Conservation (phyloP, 805 yeast species). For the Candida berthetii region DNA sequence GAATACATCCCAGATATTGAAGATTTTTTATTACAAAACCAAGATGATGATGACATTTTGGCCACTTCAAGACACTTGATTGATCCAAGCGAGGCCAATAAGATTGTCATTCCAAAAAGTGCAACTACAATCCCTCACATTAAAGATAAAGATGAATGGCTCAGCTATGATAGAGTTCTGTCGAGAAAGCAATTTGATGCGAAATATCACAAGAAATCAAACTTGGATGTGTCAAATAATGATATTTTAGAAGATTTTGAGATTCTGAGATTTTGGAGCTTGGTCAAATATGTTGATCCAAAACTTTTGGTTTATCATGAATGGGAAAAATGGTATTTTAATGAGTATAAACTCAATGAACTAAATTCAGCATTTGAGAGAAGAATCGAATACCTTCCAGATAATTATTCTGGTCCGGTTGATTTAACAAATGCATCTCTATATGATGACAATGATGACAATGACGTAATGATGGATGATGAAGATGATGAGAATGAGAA, state of each 20-base stretch:
- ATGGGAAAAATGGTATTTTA: slow-evolving; percentile 25
- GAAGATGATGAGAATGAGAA: neutral
- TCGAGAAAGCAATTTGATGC: slow-evolving; percentile 2
- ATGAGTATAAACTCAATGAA: slow-evolving; percentile 8
- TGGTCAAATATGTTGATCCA: slow-evolving; percentile 22
- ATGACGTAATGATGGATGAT: slow-evolving; percentile 7
- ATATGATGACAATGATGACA: neutral
- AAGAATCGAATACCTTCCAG: slow-evolving; percentile 1
- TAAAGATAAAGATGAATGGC: slow-evolving; percentile 1
- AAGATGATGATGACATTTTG: slow-evolving; percentile 10
- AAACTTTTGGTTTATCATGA: slow-evolving; percentile 10
- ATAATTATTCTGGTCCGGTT: slow-evolving; percentile 1
- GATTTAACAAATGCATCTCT: neutral
- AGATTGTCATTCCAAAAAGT: slow-evolving; percentile 6
- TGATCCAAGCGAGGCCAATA: neutral
- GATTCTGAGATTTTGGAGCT: slow-evolving; percentile 18
- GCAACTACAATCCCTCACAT: slow-evolving; percentile 1
- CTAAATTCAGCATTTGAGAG: neutral
- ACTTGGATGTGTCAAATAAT: slow-evolving; percentile 10
- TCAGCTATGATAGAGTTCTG: slow-evolving; percentile 5
- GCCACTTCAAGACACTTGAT: slow-evolving; percentile 5
- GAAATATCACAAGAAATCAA: neutral
- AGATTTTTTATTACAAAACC: slow-evolving; percentile 10
- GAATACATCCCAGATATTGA: slow-evolving; percentile 13
- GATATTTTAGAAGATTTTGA: slow-evolving; percentile 19